Evolutionary conservation across 2,329 filamentous ascomycete species (phyloP), one percentile per base, ranked within the genome.

Genomic region (Thelonectria blattea): DNA sequence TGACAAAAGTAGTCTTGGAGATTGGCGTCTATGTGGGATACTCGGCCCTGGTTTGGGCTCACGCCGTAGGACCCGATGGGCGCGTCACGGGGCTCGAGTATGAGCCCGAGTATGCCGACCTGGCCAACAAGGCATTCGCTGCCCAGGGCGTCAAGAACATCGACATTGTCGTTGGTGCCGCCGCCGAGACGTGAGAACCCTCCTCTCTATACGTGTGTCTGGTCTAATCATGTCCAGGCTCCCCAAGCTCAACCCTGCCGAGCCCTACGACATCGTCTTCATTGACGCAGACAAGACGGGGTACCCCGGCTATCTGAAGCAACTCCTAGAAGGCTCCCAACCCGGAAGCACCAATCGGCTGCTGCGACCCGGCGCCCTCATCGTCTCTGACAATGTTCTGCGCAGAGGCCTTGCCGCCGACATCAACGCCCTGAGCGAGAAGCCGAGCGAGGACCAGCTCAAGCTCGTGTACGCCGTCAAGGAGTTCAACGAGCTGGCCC

Each of bases 321-420:
- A 77, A 30, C 78, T 85, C 54, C 74, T 85, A 14, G 74, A 73
- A 17, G 68, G 72, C 50, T 85, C 82, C 5, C 68, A 66, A 50
- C 76, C 81, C 2, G 76, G 74, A 2, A 62, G 65, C 6, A 17
- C 68, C 3, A 66, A 63, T 14, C 77, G 81, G 7, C 75, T 86
- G 24, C 75, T 86, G 41, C 76, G 79, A 1, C 70, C 76, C 9
- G 81, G 80, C 8, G 83, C 81, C 0, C 72, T 85, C 57, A 81
- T 86, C 60, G 73, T 85, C 14, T 83, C 81, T 1, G 84, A 86
- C 69, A 86, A 86, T 58, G 77, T 83, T 43, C 75, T 87, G 24
- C 79, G 80, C 3, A 72, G 75, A 7, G 83, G 78, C 7, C 72
- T 83, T 12, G 80, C 85, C 3, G 82, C 80, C 5, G 76, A 78